Conservation (phyloP, 805 yeast species). For the Pichia scutulata region DNA sequence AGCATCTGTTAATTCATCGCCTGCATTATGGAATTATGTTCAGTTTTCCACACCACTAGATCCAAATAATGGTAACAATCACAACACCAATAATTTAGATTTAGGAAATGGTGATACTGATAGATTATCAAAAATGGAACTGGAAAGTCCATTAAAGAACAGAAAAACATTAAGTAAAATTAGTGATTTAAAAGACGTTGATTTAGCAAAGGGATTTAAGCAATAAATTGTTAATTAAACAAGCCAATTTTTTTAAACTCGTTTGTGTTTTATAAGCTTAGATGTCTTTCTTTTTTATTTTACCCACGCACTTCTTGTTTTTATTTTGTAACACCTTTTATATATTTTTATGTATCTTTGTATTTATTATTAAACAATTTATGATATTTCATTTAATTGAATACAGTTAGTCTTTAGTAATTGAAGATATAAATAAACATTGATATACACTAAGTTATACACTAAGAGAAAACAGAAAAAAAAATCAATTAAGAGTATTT, state of each 20-base stretch:
- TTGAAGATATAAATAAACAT: neutral
- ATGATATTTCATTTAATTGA: neutral
- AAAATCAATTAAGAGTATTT: neutral
- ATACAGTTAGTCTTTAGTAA: neutral
- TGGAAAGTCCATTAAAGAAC: slow-evolving; percentile 25
- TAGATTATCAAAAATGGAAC: slow-evolving; percentile 16
- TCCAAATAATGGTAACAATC: slow-evolving; percentile 9
- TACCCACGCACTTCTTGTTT: neutral
- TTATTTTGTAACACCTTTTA: neutral
- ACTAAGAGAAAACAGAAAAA: neutral
- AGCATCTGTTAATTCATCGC: slow-evolving; percentile 54
- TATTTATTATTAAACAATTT: neutral
- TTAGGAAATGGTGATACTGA: slow-evolving; percentile 4
- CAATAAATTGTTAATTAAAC: slow-evolving; percentile 10
- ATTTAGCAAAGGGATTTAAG: slow-evolving; percentile 40
- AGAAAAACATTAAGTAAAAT: slow-evolving; percentile 19
- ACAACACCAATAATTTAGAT: neutral
- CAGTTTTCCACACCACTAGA: slow-evolving; percentile 48
- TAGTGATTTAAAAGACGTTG: slow-evolving; percentile 40
- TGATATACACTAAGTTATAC: too few species aligned
- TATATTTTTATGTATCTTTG: neutral
- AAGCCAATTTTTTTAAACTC: too few species aligned
- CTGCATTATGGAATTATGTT: slow-evolving; percentile 90
- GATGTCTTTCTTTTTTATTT: neutral
- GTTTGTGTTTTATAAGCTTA: too few species aligned